Evolutionary conservation across 2,329 filamentous ascomycete species (phyloP), one percentile per base, ranked within the genome.

Genomic region (Claviceps pazoutovae): DNA sequence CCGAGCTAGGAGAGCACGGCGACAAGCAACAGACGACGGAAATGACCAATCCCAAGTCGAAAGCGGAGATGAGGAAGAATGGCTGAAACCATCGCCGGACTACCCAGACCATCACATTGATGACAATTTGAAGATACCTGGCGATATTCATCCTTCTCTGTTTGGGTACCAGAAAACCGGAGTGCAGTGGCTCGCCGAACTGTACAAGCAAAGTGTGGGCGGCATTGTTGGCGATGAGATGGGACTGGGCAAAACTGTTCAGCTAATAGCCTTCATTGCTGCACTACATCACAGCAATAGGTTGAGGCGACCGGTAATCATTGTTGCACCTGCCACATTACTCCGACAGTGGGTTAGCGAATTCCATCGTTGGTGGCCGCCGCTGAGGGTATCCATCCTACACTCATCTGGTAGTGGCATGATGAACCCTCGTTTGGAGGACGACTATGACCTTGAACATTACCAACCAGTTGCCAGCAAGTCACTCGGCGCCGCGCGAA

Each of bases 341-440:
- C 83, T 98, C 71, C 86, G 88, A 55, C 93, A 98, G 65, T 98
- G 93, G 93, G 93, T 96, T 13, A 95, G 94, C 57, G 93, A 98
- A 63, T 97, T 98, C 60, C 94, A 98, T 68, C 82, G 84, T 13
- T 98, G 94, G 94, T 98, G 94, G 94, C 93, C 93, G n/a, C 84
- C 93, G n/a, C 73, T 98, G 36, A 80, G 94, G 43, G 93, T 98
- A 5, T 95, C 90, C 0, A 97, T 98, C 55, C 67, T 98, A 48
- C 93, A 98, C 64, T 88, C 88, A 1, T 96, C 93, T 4, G 93
- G 93, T 2, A 97, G 89, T 64, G 94, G 93, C 17, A 97, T 98
- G 91, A 72, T 96, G 50, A 89, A 95, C 57, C 73, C 94, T n/a
- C 70, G 82, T 66, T 65, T 80, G 61, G 69, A 81, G 66, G 67